phyloP scores from a whole-genome alignment of 148 eudicot genomes.

The Fagopyrum homotropicum region DNA sequence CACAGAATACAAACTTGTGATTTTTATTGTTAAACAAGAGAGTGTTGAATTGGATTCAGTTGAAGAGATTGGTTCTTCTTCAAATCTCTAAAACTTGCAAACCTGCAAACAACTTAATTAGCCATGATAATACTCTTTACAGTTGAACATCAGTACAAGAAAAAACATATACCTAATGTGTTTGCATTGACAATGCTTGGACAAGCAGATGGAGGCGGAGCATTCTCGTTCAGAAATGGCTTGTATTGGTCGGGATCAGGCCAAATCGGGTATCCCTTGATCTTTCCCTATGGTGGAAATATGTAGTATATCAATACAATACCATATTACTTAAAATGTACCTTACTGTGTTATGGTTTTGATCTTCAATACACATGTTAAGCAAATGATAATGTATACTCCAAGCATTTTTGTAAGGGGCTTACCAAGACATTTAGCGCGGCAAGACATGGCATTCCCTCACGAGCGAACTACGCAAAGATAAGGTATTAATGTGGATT shows the following conservation, averaged over 20 bases:
- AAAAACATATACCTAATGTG: constrained; percentile 40
- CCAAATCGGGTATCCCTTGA: constrained; percentile 91
- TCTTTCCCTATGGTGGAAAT: constrained; percentile 50
- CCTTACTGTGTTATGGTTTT: not conserved
- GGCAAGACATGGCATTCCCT: constrained; percentile 97
- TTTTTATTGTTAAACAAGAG: too few species aligned
- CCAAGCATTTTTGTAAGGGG: not conserved
- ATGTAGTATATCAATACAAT: not conserved
- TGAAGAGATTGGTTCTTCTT: not conserved
- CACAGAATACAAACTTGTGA: too few species aligned
- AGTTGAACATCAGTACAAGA: not conserved
- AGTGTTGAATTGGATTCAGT: too few species aligned
- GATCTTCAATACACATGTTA: not conserved
- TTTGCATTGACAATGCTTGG: constrained; percentile 96
- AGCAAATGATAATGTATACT: not conserved
- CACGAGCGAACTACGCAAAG: constrained; percentile 91
- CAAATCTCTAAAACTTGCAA: constrained; percentile 64
- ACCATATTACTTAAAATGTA: not conserved
- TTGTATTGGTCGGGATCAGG: constrained; percentile 62
- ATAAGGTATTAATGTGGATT: constrained; percentile 7
- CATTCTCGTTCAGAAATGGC: constrained; percentile 68
- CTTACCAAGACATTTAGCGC: constrained; percentile 94
- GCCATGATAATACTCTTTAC: not conserved
- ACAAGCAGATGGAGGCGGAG: constrained; percentile 81
- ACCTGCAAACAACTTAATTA: constrained; percentile 31